A percentile compares a stretch with the other conserved stretches of the same genome.
These are phyloP conservation scores for Farysia itapuensis DNA, from an alignment of 1,284 basidiomycete species.

Conservation along the genomic window DNA sequence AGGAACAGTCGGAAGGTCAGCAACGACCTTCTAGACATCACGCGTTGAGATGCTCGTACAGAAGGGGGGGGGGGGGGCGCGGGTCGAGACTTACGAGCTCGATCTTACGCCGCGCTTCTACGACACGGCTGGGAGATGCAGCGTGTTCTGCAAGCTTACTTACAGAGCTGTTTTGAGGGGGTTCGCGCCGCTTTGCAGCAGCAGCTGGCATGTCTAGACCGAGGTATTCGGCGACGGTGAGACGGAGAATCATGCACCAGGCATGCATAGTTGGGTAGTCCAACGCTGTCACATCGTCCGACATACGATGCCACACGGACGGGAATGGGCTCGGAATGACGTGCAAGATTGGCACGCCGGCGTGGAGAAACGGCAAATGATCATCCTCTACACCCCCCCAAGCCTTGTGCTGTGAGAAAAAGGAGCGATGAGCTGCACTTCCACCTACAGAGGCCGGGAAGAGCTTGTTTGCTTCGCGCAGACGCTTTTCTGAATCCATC, in stretches of 20 bases:
- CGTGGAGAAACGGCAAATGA: slow-evolving; percentile 82
- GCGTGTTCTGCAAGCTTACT: too few species aligned
- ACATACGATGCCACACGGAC: slow-evolving; percentile 81
- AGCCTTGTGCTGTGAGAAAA: slow-evolving; percentile 28
- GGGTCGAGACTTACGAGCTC: slow-evolving; percentile 36
- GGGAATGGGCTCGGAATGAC: slow-evolving; percentile 90
- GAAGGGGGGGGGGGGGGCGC: not conserved
- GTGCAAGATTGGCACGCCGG: slow-evolving; percentile 86
- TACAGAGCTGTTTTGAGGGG: too few species aligned
- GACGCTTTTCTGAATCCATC: slow-evolving; percentile 31
- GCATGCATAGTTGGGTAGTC: slow-evolving; percentile 79
- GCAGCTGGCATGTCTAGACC: slow-evolving; percentile 64
- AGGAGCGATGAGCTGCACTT: slow-evolving; percentile 9
- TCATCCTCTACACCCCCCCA: slow-evolving; percentile 85
- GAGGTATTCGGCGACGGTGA: slow-evolving; percentile 89
- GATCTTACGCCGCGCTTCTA: too few species aligned
- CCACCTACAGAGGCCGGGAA: slow-evolving; percentile 10
- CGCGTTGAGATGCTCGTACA: too few species aligned
- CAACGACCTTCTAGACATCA: too few species aligned
- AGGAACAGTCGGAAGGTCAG: too few species aligned
- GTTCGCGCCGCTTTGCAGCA: too few species aligned
- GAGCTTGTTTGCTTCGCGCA: slow-evolving; percentile 15
- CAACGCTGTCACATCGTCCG: slow-evolving; percentile 87
- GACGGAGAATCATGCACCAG: slow-evolving; percentile 81
- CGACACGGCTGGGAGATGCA: too few species aligned